Evolutionary conservation across 306 rosid species (phyloP).

Genomic region (Corylus heterophylla): DNA sequence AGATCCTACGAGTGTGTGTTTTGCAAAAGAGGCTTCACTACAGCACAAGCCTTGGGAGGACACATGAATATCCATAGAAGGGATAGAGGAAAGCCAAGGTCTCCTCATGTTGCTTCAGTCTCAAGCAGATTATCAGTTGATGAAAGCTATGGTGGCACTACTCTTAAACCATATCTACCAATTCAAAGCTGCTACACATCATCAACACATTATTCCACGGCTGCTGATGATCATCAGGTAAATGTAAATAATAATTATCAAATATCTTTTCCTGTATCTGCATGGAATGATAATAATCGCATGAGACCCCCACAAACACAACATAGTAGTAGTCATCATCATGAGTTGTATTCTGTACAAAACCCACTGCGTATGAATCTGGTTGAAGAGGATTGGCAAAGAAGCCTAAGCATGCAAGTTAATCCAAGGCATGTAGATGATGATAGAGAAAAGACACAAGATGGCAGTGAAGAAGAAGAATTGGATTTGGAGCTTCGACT

Average conservation of each 20-base stretch:
- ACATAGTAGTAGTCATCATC: constrained; percentile 2
- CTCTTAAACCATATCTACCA: constrained; percentile 41
- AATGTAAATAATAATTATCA: constrained; percentile 28
- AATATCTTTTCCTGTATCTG: constrained; percentile 36
- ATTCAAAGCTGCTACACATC: constrained; percentile 30
- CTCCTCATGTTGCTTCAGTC: constrained; percentile 19
- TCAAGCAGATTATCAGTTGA: constrained; percentile 28
- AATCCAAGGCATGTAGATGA: constrained; percentile 24
- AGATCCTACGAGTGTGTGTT: constrained; percentile 82
- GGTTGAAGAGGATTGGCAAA: constrained; percentile 53
- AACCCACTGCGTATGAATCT: constrained; percentile 25
- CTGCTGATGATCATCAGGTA: constrained; percentile 19
- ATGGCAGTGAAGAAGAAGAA: constrained; percentile 41
- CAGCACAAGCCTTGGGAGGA: constrained; percentile 94
- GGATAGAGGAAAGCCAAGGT: constrained; percentile 53
- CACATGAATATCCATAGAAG: constrained; percentile 91
- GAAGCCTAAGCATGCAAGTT: constrained; percentile 40
- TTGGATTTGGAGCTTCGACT: constrained; percentile 94
- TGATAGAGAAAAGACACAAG: constrained; percentile 28
- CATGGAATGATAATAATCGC: constrained; percentile 20
- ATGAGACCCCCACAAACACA: constrained; percentile 31
- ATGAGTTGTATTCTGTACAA: constrained; percentile 29
- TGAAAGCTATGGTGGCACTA: constrained; percentile 22
- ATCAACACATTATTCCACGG: constrained; percentile 20
- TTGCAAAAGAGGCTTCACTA: constrained; percentile 87